Evolutionary conservation across 1,139 yeast species (phyloP).

Genomic region (Geotrichum klebahnii): DNA sequence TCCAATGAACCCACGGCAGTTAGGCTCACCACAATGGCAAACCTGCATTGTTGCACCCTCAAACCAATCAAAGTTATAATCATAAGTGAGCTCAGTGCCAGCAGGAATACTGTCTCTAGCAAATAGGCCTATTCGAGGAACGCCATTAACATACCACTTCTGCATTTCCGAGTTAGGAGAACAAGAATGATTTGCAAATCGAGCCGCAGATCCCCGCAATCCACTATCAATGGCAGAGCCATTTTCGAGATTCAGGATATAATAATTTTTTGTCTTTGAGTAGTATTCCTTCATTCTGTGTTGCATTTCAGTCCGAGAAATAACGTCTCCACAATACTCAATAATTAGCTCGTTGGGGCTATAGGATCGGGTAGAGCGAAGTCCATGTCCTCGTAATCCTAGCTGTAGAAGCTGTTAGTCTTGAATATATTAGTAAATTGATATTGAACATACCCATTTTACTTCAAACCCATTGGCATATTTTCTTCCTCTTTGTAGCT

Average conservation of each 20-base stretch:
- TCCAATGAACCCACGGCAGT: constrained; percentile 43
- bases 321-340: constrained; percentile 47
- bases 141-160: constrained; percentile 43
- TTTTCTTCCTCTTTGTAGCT: constrained; percentile 25
- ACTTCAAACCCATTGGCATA: constrained; percentile 40
- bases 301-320: constrained; percentile 38
- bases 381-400: constrained; percentile 40
- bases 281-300: constrained; percentile 34
- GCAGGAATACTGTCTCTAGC: constrained; percentile 40
- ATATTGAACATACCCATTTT: constrained; percentile 24
- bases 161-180: constrained; percentile 44
- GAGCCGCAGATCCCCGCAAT: constrained; percentile 42
- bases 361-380: constrained; percentile 39
- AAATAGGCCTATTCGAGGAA: constrained; percentile 43
- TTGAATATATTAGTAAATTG: too few relatives aligned
- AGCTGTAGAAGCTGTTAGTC: constrained; percentile 25
- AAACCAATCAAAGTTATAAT: constrained; percentile 45
- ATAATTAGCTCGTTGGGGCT: constrained; percentile 41
- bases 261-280: constrained; percentile 33
- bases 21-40: constrained; percentile 41
- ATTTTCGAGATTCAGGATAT: constrained; percentile 40
- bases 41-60: constrained; percentile 40
- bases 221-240: constrained; percentile 43
- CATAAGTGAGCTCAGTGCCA: constrained; percentile 43
- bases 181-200: constrained; percentile 47